Evolutionary conservation across 768 basidiomycete species (phyloP).

Genomic region (Hygrophorus pudorinus): DNA sequence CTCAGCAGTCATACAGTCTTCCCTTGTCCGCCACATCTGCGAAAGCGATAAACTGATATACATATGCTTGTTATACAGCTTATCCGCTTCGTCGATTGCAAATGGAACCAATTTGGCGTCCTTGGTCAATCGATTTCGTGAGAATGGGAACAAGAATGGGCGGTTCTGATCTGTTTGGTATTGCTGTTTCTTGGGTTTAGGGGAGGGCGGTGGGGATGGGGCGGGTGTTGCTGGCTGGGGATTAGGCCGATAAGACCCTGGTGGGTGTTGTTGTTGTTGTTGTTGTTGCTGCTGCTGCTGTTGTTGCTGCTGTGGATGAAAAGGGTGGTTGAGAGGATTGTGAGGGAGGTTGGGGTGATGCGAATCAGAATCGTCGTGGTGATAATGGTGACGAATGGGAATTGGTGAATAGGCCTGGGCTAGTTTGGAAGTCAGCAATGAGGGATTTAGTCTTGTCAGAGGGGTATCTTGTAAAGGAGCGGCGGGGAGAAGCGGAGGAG

Average conservation of each 20-base stretch:
- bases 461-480: conserved; percentile 25
- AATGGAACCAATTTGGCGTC: conserved; percentile 76
- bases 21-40: conserved; percentile 94
- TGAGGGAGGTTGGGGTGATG: conserved; percentile 31
- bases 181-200: conserved; percentile 95
- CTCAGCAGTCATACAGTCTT: conserved; percentile 91
- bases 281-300: conserved; percentile 22
- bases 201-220: conserved; percentile 73
- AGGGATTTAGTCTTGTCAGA: conserved; percentile 22
- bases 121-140: conserved; percentile 30
- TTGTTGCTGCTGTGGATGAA: conserved; percentile 12
- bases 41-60: conserved; percentile 78
- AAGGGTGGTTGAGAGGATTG: conserved; percentile 20
- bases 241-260: conserved; percentile 27
- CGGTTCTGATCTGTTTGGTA: conserved; percentile 94
- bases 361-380: conserved; percentile 64
- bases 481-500: conserved; percentile 24
- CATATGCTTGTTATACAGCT: conserved; percentile 82
- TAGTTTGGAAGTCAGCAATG: conserved; percentile 48
- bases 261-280: conserved; percentile 20
- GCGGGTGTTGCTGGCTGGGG: conserved; percentile 83
- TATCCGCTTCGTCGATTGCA: conserved; percentile 93
- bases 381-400: conserved; percentile 89
- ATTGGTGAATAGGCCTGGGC: conserved; percentile 90
- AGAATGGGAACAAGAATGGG: conserved; percentile 95